Percentiles rank a stretch among this genome's conserved stretches.
phyloP scores from a whole-genome alignment of 805 yeast species.

The Teunomyces aglyptinius region DNA sequence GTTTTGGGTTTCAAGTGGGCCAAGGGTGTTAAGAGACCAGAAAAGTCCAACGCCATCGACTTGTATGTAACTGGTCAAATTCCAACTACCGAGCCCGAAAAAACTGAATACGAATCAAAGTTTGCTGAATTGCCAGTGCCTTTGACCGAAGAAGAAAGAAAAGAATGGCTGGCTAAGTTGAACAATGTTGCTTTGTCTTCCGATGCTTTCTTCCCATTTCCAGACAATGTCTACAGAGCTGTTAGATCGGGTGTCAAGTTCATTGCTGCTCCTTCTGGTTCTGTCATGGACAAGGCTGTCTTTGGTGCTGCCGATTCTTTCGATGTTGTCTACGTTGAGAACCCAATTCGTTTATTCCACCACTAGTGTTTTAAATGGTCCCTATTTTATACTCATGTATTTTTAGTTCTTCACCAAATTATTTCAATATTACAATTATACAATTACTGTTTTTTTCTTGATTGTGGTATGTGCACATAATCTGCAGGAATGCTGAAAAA shows the following conservation, averaged over 20 bases:
- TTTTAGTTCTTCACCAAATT: conserved; percentile 8
- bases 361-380: conserved; percentile 48
- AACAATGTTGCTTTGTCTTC: conserved; percentile 88
- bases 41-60: conserved; percentile 97
- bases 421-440: not conserved
- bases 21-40: conserved; percentile 97
- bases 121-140: conserved; percentile 83
- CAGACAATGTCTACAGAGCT: conserved; percentile 98
- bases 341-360: conserved; percentile 97
- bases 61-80: conserved; percentile 88
- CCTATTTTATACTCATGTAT: conserved; percentile 6
- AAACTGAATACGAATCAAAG: conserved; percentile 85
- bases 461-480: not conserved
- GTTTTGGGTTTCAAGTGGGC: conserved; percentile 96
- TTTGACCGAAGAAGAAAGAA: conserved; percentile 76
- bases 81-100: conserved; percentile 90
- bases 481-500: not conserved
- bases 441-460: not conserved
- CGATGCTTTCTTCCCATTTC: conserved; percentile 99
- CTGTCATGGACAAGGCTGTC: conserved; percentile 96
- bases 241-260: conserved; percentile 94
- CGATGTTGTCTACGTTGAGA: conserved; percentile 90
- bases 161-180: conserved; percentile 80
- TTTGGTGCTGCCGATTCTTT: conserved; percentile 92
- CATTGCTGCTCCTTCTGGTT: conserved; percentile 96